Percentiles rank a stretch among this genome's conserved stretches.
These are phyloP conservation scores for Conticribra guillardii DNA, from an alignment of 108 stramenopile species.

Conservation along the genomic window DNA sequence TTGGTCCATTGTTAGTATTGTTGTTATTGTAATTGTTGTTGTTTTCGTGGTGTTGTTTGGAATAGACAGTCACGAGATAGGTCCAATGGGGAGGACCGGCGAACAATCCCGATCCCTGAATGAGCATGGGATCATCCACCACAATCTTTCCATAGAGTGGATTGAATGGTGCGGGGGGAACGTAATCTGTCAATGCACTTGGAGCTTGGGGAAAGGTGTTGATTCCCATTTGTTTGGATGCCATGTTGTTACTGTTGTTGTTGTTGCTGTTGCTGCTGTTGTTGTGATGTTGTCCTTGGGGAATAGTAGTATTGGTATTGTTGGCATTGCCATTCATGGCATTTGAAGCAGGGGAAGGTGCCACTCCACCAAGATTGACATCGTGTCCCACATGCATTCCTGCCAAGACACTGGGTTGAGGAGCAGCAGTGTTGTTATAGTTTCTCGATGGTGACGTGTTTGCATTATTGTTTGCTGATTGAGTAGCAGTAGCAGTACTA, in stretches of 20 bases:
- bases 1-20: neutral
- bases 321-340: too few species aligned
- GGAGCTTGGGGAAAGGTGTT: constrained; percentile 24
- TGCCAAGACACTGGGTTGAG: constrained; percentile 27
- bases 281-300: constrained; percentile 1
- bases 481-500: neutral
- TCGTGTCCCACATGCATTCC: constrained; percentile 49
- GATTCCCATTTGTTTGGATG: neutral
- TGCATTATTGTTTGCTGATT: constrained; percentile 33
- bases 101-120: constrained; percentile 62
- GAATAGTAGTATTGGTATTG: neutral
- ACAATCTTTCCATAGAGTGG: constrained; percentile 60
- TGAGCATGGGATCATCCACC: constrained; percentile 73
- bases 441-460: constrained; percentile 30
- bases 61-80: constrained; percentile 69
- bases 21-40: constrained; percentile 17
- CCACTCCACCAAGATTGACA: constrained; percentile 37
- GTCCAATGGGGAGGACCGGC: constrained; percentile 78
- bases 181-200: constrained; percentile 14
- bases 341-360: constrained; percentile 32
- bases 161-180: constrained; percentile 52
- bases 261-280: constrained; percentile 8
- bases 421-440: constrained; percentile 6
- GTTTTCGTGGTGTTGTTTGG: constrained; percentile 25
- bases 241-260: constrained; percentile 14